Base-by-base conservation (phyloP, 176 grass and related monocot genomes). In the Phyllostachys edulis region DNA sequence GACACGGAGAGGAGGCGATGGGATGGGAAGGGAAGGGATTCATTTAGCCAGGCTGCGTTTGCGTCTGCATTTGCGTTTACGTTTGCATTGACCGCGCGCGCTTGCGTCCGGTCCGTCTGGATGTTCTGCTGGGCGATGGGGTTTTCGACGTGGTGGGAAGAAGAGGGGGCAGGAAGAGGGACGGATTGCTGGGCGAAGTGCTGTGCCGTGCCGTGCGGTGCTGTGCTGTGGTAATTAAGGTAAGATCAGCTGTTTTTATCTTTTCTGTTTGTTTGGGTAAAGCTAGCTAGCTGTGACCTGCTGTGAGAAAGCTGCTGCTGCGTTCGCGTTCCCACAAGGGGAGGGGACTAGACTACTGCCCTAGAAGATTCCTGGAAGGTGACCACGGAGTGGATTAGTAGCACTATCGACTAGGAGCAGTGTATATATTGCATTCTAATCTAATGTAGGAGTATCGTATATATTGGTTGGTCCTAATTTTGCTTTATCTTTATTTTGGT, bases 321-420 rank as follows among this genome's bases (percentile, higher is more conserved):
- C 57, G 80, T 29, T 29, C 29, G 29, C 29, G 29, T 29, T 29
- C 54, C 37, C 64, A 77, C 51, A 29, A 4, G 13, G 45, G 36
- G 18, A 3, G 17, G 7, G 13, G 39, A 47, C 82, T 29, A 29
- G 29, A 34, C 63, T 26, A 39, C 51, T 80, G 63, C 75, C 85
- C 85, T 84, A 91, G 89, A 87, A 91, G 89, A 87, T 91, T 87
- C 89, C 52, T 63, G 52, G 80, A 91, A 76, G 89, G 80, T 75
- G 85, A 70, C 80, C 59, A 26, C 13, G 17, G 23, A 7, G 47
- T 37, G 45, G 32, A 61, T 1, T 50, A 6, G 41, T 15, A 45
- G 38, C 60, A 32, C 38, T 71, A 15, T 39, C 63, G 26, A 26
- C 40, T 14, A 24, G n/a, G 29, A 63, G 27, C 1, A 45, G 69